Base-by-base conservation (phyloP, 1,139 yeast genomes). In the Eremothecium coryli region DNA sequence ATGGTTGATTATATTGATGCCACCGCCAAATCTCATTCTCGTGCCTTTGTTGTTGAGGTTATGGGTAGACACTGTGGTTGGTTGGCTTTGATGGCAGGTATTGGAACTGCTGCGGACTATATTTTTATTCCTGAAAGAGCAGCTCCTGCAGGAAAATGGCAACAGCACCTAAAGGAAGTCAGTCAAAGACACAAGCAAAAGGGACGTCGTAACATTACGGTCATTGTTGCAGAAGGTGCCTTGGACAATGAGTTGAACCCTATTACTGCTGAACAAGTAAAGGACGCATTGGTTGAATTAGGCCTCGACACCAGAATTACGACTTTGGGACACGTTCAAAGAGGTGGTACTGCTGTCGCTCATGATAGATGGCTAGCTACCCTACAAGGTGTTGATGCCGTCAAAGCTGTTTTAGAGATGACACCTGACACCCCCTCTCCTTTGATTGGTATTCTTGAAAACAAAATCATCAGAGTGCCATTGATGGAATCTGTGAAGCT, bases 61-160 rank as follows among this genome's bases (percentile, higher is more conserved):
- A 90, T 90, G 98, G 98, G 98, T 39, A 77, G 98, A 59, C 95
- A 90, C 62, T 90, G 98, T 68, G 98, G 98, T 42, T 90, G 98
- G 98, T 71, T 90, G 49, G 97, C 93, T 2, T 70, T 90, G 46
- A 82, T 86, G 93, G 88, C 97, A 12, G 97, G 97, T 49, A 74
- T 88, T 45, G 84, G 96, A 22, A 82, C 95, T 23, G 84, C 95
- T 44, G 97, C 98, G 9, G 98, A 90, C 62, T 88, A 75, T 56
- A 80, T 88, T 38, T 78, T 90, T 52, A 81, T 90, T 47, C 98
- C 98, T 20, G 98, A 90, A 61, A 74, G 77, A 55, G 95, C 85
- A 27, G 86, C 84, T 21, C 64, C 66, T 48, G 71, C 76, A 11
- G 60, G 63, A 23, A 64, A 68, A 41, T 86, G 97, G 97, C 71